Percentiles rank a stretch among this genome's conserved stretches.
Evolutionary conservation across 768 basidiomycete species (phyloP).

Genomic region (Melanogaster broomeanus): DNA sequence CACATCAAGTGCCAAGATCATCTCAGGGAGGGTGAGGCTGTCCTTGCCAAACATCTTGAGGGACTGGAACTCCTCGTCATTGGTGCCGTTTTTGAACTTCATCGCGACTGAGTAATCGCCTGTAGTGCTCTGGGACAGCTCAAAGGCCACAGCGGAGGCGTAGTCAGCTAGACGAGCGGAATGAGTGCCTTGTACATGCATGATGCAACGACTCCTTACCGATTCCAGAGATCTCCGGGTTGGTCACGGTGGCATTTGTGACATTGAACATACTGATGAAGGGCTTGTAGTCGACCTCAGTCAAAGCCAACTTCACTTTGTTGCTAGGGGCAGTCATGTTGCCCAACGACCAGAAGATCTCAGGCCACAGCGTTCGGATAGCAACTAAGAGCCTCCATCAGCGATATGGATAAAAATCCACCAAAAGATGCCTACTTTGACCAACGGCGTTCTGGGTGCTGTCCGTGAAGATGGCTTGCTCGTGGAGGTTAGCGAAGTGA

Average conservation of each 20-base stretch:
- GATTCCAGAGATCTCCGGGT: slow-evolving; percentile 63
- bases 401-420: not conserved
- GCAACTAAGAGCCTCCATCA: slow-evolving; percentile 54
- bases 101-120: slow-evolving; percentile 74
- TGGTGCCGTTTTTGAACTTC: slow-evolving; percentile 82
- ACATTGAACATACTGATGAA: slow-evolving; percentile 86
- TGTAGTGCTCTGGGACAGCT: slow-evolving; percentile 61
- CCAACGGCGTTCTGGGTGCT: slow-evolving; percentile 59
- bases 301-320: slow-evolving; percentile 73
- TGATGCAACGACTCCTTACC: slow-evolving; percentile 45
- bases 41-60: slow-evolving; percentile 64
- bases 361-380: slow-evolving; percentile 72
- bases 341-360: slow-evolving; percentile 70
- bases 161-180: slow-evolving; percentile 58
- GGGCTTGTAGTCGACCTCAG: slow-evolving; percentile 83
- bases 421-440: slow-evolving; percentile 55
- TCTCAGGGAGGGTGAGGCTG: slow-evolving; percentile 18
- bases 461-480: slow-evolving; percentile 72
- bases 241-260: slow-evolving; percentile 59
- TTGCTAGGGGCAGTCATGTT: slow-evolving; percentile 74
- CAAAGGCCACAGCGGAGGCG: slow-evolving; percentile 71
- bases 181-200: not conserved
- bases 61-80: slow-evolving; percentile 50
- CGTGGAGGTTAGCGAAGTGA: slow-evolving; percentile 75
- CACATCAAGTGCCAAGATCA: slow-evolving; percentile 23